These are phyloP conservation scores for Rhizodiscina lignyota DNA, from an alignment of 495 filamentous ascomycete genomes.

Conservation along the genomic window DNA sequence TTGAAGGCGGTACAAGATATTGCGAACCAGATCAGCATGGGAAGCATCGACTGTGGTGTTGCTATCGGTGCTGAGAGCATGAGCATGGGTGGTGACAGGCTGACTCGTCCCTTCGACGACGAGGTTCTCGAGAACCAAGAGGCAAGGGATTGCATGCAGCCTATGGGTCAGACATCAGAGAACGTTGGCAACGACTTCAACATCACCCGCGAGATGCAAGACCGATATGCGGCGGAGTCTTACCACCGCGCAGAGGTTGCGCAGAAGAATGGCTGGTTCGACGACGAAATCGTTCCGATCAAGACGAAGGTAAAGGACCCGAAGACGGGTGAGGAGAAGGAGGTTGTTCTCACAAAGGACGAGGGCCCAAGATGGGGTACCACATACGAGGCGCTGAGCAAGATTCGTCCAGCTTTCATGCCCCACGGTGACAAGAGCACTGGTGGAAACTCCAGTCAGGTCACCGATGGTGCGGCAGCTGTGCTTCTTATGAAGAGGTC, in stretches of 20 bases:
- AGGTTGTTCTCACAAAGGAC: conserved; percentile 64
- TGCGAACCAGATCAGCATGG: conserved; percentile 66
- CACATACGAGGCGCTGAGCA: conserved; percentile 60
- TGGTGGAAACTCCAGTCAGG: conserved; percentile 89
- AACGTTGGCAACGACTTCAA: conserved; percentile 89
- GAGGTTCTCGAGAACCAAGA: conserved; percentile 63
- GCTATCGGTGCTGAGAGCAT: conserved; percentile 83
- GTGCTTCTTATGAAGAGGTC: conserved; percentile 88
- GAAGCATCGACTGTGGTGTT: conserved; percentile 73
- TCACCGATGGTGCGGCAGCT: conserved; percentile 88
- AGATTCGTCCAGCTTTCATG: conserved; percentile 85
- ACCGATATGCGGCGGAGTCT: conserved; percentile 71
- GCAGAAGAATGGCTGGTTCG: conserved; percentile 85
- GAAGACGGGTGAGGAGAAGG: conserved; percentile 58
- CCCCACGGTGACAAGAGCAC: conserved; percentile 77
- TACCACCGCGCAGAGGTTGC: conserved; percentile 75
- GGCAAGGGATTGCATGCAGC: conserved; percentile 70
- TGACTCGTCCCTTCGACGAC: conserved; percentile 59
- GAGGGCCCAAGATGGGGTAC: conserved; percentile 85
- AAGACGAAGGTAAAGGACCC: conserved; percentile 64
- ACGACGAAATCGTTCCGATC: conserved; percentile 89
- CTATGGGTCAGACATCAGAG: conserved; percentile 96
- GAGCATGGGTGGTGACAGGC: conserved; percentile 50
- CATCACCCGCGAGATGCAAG: conserved; percentile 62
- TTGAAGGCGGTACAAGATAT: conserved; percentile 91